These are phyloP conservation scores for Colletotrichum sp. DNA, from an alignment of 2,329 filamentous ascomycete species.

Conservation along the genomic window DNA sequence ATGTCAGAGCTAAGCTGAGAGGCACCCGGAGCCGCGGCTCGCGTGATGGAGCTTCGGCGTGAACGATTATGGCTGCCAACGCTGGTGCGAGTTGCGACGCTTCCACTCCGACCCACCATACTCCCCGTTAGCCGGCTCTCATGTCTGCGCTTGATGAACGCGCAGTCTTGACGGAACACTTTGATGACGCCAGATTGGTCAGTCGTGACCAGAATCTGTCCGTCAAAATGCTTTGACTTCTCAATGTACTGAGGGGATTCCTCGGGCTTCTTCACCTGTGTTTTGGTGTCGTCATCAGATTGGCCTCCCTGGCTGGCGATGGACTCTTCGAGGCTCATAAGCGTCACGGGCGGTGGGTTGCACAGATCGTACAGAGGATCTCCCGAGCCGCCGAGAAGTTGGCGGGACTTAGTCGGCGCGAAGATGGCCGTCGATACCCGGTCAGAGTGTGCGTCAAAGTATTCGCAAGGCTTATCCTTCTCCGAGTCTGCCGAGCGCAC, in stretches of 20 bases:
- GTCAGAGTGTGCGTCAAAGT: slow-evolving; percentile 87
- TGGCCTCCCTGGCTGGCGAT: slow-evolving; percentile 45
- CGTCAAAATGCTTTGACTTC: slow-evolving; percentile 76
- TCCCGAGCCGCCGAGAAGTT: slow-evolving; percentile 78
- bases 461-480: slow-evolving; percentile 84
- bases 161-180: slow-evolving; percentile 94
- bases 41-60: slow-evolving; percentile 58
- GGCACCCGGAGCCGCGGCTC: slow-evolving; percentile 29
- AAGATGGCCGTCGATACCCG: slow-evolving; percentile 90
- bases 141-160: slow-evolving; percentile 76
- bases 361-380: slow-evolving; percentile 97
- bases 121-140: slow-evolving; percentile 67
- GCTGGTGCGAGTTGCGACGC: slow-evolving; percentile 60
- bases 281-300: slow-evolving; percentile 35
- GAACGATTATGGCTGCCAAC: slow-evolving; percentile 53
- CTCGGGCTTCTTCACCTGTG: slow-evolving; percentile 53
- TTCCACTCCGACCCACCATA: slow-evolving; percentile 62
- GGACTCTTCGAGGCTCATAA: slow-evolving; percentile 75
- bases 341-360: slow-evolving; percentile 88
- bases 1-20: slow-evolving; percentile 69
- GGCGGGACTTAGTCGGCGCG: slow-evolving; percentile 79
- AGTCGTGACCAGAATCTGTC: slow-evolving; percentile 91
- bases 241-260: slow-evolving; percentile 80
- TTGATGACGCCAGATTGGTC: slow-evolving; percentile 91
- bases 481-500: slow-evolving; percentile 64